Conservation (phyloP, 306 rosid species). For the Cyamopsis tetragonoloba region DNA sequence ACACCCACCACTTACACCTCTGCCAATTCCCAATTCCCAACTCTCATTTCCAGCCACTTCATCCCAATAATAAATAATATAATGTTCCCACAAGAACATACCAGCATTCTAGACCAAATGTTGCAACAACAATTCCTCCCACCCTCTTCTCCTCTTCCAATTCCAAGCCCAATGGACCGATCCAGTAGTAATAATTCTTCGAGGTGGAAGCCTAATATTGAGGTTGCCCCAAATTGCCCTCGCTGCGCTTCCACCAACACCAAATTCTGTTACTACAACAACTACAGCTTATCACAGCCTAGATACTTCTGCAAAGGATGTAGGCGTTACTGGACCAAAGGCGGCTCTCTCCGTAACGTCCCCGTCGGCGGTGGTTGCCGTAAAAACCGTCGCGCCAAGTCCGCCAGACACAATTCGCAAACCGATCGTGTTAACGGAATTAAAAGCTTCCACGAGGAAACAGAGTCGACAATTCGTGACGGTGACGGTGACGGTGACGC, state of each 20-base stretch:
- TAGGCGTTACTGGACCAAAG: constrained; percentile 92
- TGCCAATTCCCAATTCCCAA: too few species aligned
- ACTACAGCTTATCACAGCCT: constrained; percentile 93
- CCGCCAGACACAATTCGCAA: background rate
- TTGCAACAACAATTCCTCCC: constrained; percentile 29
- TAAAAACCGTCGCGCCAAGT: constrained; percentile 50
- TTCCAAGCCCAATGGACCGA: constrained; percentile 20
- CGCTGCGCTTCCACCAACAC: constrained; percentile 89
- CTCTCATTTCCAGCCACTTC: too few species aligned
- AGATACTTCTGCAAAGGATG: constrained; percentile 86
- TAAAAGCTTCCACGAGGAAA: background rate
- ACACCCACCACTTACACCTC: background rate
- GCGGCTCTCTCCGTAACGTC: constrained; percentile 79
- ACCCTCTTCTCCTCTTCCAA: background rate
- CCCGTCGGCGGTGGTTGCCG: constrained; percentile 85
- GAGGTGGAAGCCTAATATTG: constrained; percentile 56
- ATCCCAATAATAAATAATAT: background rate
- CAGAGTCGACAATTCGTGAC: background rate
- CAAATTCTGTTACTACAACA: constrained; percentile 94
- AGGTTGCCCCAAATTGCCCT: constrained; percentile 78
- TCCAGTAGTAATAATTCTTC: constrained; percentile 19
- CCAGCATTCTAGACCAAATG: constrained; percentile 15
- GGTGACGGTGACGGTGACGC: too few species aligned
- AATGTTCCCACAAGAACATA: constrained; percentile 27
- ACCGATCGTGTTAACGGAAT: too few species aligned